Base-by-base conservation (phyloP, 2,329 filamentous ascomycete species). In the Magnaporthiopsis incrustans region DNA sequence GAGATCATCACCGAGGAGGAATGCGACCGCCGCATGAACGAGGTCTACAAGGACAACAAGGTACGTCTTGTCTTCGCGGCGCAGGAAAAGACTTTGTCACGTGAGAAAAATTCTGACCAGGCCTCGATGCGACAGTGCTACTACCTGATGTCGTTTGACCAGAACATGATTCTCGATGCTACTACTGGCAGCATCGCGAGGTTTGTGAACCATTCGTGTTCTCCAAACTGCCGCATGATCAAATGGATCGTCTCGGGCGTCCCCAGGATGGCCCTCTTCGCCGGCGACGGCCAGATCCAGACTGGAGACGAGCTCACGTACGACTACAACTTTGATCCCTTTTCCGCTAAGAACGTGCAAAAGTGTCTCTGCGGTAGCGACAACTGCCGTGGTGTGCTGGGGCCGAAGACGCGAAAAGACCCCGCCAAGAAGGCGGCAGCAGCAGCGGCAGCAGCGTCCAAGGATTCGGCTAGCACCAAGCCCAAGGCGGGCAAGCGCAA, bases 151-250 rank as follows among this genome's bases (percentile, higher is more conserved):
- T 92, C 92, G 64, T 97, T 98, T 73, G 93, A 98, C 73, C 92
- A 97, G 75, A 95, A 96, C 76, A 95, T 98, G 87, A 96, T 98
- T 71, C 96, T 99, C 68, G 95, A 99, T 78, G 95, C 94, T 44
- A 97, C 93, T 33, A 92, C 91, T 64, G 95, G 95, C 71, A 96
- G 91, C 68, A 96, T 98, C 76, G 94, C 95, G 71, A 90, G 95
- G 64, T 99, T 99, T 75, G 93, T 99, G 74, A 99, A 99, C 74
- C 95, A 99, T 75, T 97, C 92, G 25, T 99, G 95, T 77, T 89
- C 91, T 65, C 95, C 95, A 3, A 99, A 99, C 73, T 98, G 94
- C 77, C 87, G 90, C 67, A 98, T 99, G 93, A 92, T 96, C 71
- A 98, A 97, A 75, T 97, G 92, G 92, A 94, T 93, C 67, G 95